These are phyloP conservation scores for Linum lewisii DNA, from an alignment of 345 rosid species.

Conservation along the genomic window DNA sequence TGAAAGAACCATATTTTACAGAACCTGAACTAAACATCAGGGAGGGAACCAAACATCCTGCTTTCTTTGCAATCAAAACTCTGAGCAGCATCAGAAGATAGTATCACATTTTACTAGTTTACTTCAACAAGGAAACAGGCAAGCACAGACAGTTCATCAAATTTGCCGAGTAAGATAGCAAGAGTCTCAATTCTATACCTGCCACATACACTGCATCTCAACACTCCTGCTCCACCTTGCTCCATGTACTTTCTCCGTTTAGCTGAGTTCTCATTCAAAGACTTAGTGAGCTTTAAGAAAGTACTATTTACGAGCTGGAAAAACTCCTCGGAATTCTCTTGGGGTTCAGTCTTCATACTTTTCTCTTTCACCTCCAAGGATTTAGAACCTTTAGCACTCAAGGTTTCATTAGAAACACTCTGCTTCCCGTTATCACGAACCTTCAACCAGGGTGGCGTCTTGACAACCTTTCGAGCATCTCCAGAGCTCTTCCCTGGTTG, in stretches of 20 bases:
- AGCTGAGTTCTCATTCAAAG: constrained; percentile 34
- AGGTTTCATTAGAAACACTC: constrained; percentile 8
- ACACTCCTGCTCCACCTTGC: constrained; percentile 17
- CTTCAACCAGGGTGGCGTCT: constrained; percentile 12
- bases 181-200: constrained; percentile 19
- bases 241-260: constrained; percentile 28
- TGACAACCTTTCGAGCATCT: background rate
- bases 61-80: background rate
- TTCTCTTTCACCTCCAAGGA: background rate
- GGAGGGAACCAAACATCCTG: background rate
- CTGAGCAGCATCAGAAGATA: background rate
- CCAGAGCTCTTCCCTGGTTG: constrained; percentile 1
- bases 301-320: constrained; percentile 25
- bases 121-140: background rate
- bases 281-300: constrained; percentile 36
- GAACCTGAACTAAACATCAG: too few relatives aligned
- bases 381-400: constrained; percentile 7
- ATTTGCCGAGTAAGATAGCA: background rate
- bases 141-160: background rate
- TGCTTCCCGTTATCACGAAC: background rate
- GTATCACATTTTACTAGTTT: background rate
- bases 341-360: constrained; percentile 14
- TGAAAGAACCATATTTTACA: too few relatives aligned
- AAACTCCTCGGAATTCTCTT: constrained; percentile 32
- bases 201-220: constrained; percentile 42